Conservation (phyloP, 352 stramenopile genomes). For the Pythium phragmitis region DNA sequence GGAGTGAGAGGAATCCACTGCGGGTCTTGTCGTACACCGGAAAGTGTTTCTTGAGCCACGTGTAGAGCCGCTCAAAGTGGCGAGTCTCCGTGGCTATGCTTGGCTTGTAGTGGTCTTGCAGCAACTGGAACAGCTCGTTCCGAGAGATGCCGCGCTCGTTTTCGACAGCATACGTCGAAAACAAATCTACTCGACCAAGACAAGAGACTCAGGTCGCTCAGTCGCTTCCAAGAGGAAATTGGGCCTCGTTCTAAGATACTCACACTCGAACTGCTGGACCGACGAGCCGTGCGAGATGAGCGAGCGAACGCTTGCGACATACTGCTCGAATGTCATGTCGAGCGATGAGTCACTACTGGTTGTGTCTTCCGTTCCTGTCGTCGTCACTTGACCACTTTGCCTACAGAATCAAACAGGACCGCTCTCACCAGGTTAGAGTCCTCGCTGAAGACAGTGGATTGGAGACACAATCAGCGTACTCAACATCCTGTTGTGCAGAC, state of each 20-base stretch:
- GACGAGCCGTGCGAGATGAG: conserved; percentile 43
- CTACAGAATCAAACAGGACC: background rate
- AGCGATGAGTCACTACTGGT: conserved; percentile 8
- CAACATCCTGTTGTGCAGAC: background rate
- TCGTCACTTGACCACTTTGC: background rate
- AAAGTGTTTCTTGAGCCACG: conserved; percentile 75
- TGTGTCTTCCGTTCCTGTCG: background rate
- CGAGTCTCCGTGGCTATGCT: conserved; percentile 30
- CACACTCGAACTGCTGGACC: conserved; percentile 62
- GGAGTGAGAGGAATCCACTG: conserved; percentile 36
- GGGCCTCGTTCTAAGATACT: background rate
- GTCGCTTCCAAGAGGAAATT: background rate
- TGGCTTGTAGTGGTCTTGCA: conserved; percentile 50
- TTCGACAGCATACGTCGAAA: conserved; percentile 51
- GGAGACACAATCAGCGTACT: background rate
- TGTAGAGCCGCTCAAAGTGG: conserved; percentile 67
- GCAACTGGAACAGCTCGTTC: conserved; percentile 47
- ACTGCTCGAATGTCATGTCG: conserved; percentile 51
- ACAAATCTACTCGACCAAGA: conserved; percentile 35
- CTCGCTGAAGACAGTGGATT: background rate
- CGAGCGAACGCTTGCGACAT: conserved; percentile 41
- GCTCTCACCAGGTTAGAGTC: too few species aligned
- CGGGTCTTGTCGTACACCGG: conserved; percentile 40
- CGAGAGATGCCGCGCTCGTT: conserved; percentile 58
- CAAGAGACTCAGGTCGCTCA: background rate